Base-by-base conservation (phyloP, 345 rosid genomes). In the Physaria fendleri region DNA sequence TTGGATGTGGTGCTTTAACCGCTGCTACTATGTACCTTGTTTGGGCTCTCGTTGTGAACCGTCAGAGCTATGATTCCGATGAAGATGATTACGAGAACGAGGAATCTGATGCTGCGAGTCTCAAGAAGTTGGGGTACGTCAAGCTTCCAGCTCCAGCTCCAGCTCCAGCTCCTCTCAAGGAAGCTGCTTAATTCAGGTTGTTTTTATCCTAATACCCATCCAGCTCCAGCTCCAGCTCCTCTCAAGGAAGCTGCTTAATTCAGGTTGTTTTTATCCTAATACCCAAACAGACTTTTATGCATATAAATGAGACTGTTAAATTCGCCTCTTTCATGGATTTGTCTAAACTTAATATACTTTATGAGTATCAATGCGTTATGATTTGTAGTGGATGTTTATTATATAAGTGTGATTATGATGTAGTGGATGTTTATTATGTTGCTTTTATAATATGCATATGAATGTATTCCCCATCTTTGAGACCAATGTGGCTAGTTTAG, bases 1-100 rank as follows among this genome's bases (percentile, higher is more conserved):
- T 93, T 49, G 95, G 94, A 2, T 93, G 97, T 25, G 99, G 99
- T 8, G 95, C 97, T 42, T 82, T 93, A 33, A 86, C 99, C 6
- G 97, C 93, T 6, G 87, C 85, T 9, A 81, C 95, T 43, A 79
- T 92, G 89, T 92, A 82, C 74, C 77, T 92, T 68, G 82, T 77
- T 18, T 92, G 98, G 98, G 79, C 83, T 24, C 72, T 92, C 25
- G 81, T 86, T 62, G 62, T 82, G 20, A 68, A 72, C 42, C 84
- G 85, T 13, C 71, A 56, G 6, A 67, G 69, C 17, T 28, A 32
- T 28, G 37, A 28, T 28, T 16, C 9, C 9, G 47, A 20, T 2
- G 52, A 52, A 45, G 77, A 64, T 51, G 78, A 76, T 24, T 79
- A 65, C 24, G 79, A 78, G 44, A 64, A 43, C 5, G 79, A 73